These are phyloP conservation scores for Monosporascus sp. DNA, from an alignment of 2,329 filamentous ascomycete genomes.

Conservation along the genomic window DNA sequence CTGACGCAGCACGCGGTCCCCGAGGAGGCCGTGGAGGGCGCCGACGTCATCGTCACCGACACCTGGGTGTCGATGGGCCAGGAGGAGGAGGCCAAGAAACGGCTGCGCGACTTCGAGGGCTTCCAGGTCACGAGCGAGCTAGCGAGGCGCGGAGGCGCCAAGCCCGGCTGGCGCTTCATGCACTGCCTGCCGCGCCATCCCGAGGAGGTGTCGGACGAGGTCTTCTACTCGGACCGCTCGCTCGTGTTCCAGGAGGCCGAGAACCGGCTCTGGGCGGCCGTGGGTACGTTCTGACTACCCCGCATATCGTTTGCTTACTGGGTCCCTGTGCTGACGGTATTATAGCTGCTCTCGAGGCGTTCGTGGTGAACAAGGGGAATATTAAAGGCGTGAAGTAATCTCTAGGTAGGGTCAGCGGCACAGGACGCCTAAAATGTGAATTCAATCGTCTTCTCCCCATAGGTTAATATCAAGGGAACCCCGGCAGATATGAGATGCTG, in stretches of 20 bases:
- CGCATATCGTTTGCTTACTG: background rate
- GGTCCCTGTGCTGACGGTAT: slow-evolving; percentile 5
- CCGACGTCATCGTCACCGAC: slow-evolving; percentile 89
- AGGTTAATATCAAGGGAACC: no score
- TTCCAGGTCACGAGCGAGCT: slow-evolving; percentile 90
- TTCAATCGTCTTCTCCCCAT: background rate
- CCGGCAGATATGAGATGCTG: no score
- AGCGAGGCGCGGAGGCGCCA: slow-evolving; percentile 78
- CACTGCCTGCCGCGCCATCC: slow-evolving; percentile 90
- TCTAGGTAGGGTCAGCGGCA: background rate
- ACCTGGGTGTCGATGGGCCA: slow-evolving; percentile 99
- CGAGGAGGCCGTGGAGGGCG: slow-evolving; percentile 78
- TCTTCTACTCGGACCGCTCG: slow-evolving; percentile 83
- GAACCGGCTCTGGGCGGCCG: slow-evolving; percentile 87
- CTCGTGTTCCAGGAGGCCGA: slow-evolving; percentile 93
- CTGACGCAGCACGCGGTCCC: slow-evolving; percentile 73
- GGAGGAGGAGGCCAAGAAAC: slow-evolving; percentile 74
- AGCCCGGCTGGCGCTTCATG: slow-evolving; percentile 94
- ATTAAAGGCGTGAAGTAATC: slow-evolving; percentile 39
- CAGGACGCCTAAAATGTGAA: background rate
- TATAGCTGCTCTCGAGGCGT: slow-evolving; percentile 73
- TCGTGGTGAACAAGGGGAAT: slow-evolving; percentile 90
- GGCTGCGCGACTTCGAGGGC: slow-evolving; percentile 76
- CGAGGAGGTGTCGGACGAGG: slow-evolving; percentile 90
- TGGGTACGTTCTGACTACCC: slow-evolving; percentile 49